These are phyloP conservation scores for Eucalyptus melliodora DNA, from an alignment of 345 rosid genomes.

Conservation along the genomic window DNA sequence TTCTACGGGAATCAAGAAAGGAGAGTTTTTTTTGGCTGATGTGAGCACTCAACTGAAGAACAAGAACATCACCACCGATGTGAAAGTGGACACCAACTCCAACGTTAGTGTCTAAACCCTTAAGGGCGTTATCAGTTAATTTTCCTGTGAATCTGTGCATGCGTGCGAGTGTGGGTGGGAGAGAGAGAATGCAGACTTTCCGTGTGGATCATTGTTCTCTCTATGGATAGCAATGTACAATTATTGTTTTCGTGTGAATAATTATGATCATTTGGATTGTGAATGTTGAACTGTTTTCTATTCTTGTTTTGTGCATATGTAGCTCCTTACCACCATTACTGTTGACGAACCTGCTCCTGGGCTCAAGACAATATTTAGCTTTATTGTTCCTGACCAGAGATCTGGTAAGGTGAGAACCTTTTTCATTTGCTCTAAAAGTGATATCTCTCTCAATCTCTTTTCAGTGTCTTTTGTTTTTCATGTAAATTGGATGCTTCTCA, in stretches of 20 bases:
- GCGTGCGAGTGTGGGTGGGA: background rate
- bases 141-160: background rate
- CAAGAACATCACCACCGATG: conserved; percentile 78
- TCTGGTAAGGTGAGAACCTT: conserved; percentile 63
- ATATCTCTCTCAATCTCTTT: background rate
- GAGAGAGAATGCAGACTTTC: background rate
- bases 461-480: background rate
- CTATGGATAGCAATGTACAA: background rate
- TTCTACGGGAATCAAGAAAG: conserved; percentile 67
- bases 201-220: background rate
- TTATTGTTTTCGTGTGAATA: background rate
- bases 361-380: conserved; percentile 72
- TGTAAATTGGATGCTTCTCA: background rate
- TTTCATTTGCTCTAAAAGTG: background rate
- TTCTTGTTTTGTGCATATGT: background rate
- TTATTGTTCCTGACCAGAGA: conserved; percentile 82
- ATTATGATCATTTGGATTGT: background rate
- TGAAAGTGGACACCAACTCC: conserved; percentile 72
- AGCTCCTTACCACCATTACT: conserved; percentile 82
- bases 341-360: conserved; percentile 94
- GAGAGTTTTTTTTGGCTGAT: conserved; percentile 67
- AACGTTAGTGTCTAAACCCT: conserved; percentile 32
- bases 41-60: conserved; percentile 79
- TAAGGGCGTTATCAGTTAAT: background rate
- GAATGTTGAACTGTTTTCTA: background rate